A percentile compares a stretch with the other conserved stretches of the same genome.
phyloP scores from a whole-genome alignment of 2,329 filamentous ascomycete genomes.

The Grosmannia huntii region DNA sequence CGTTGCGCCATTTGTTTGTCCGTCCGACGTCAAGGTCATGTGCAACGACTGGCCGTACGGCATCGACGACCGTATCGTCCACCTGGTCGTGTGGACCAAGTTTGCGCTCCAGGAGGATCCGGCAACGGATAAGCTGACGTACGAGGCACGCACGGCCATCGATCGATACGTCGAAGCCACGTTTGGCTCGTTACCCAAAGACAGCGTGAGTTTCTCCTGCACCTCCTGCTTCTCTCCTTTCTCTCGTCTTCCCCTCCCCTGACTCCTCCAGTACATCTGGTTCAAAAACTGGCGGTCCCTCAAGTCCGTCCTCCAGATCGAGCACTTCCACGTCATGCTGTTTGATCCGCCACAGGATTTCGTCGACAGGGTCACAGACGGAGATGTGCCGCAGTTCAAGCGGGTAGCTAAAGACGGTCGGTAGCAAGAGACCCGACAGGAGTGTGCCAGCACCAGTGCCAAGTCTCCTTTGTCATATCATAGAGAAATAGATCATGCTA shows the following conservation, averaged over 20 bases:
- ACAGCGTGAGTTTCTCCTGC: slow-evolving; percentile 33
- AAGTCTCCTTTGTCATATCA: background rate
- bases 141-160: slow-evolving; percentile 49
- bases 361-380: slow-evolving; percentile 55
- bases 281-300: slow-evolving; percentile 82
- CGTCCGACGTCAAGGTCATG: slow-evolving; percentile 57
- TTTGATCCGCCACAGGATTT: slow-evolving; percentile 61
- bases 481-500: background rate
- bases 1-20: slow-evolving; percentile 28
- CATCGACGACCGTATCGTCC: slow-evolving; percentile 62
- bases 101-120: slow-evolving; percentile 63
- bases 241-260: background rate
- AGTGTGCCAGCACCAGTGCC: background rate
- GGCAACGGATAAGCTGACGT: slow-evolving; percentile 52
- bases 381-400: slow-evolving; percentile 54
- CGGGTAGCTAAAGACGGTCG: slow-evolving; percentile 15
- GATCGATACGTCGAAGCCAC: slow-evolving; percentile 55
- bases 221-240: too few relatives aligned
- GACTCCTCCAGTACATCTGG: slow-evolving; percentile 42
- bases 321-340: slow-evolving; percentile 94
- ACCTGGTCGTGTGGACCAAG: slow-evolving; percentile 89
- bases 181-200: slow-evolving; percentile 44
- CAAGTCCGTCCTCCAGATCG: slow-evolving; percentile 75
- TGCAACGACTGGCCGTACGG: slow-evolving; percentile 95
- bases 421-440: slow-evolving; percentile 6